Evolutionary conservation across 345 rosid genomes (phyloP).

Genomic region (Murraya paniculata): DNA sequence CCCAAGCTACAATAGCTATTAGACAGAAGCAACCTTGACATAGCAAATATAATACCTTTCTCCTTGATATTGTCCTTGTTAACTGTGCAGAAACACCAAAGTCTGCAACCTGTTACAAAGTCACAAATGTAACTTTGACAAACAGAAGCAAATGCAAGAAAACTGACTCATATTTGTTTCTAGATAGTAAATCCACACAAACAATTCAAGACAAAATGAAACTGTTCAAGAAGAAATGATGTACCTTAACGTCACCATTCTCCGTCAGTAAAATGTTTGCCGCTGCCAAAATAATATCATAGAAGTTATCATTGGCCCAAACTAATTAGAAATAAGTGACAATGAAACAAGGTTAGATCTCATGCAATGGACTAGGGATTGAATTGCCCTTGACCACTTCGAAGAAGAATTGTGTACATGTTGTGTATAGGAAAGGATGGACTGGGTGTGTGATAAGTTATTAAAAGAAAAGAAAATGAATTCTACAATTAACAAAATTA

Average conservation of each 20-base stretch:
- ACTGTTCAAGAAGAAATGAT: conserved; percentile 13
- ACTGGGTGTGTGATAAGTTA: background rate
- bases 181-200: conserved; percentile 3
- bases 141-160: conserved; percentile 18
- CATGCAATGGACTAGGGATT: background rate
- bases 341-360: background rate
- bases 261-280: conserved; percentile 93
- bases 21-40: conserved; percentile 8
- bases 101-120: conserved; percentile 84
- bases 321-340: background rate
- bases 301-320: conserved; percentile 27
- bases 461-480: background rate
- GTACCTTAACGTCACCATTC: conserved; percentile 98
- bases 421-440: background rate
- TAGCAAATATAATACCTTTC: conserved; percentile 67
- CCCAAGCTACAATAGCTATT: background rate
- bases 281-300: conserved; percentile 54
- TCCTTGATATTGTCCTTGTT: conserved; percentile 96
- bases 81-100: conserved; percentile 99
- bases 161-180: conserved; percentile 2
- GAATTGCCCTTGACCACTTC: background rate
- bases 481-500: too few relatives aligned
- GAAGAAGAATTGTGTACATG: background rate
- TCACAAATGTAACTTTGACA: conserved; percentile 19
- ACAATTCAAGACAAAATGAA: conserved; percentile 1